These are phyloP conservation scores for Wickerhamiella alocasiicola DNA, from an alignment of 805 yeast genomes.

Conservation along the genomic window DNA sequence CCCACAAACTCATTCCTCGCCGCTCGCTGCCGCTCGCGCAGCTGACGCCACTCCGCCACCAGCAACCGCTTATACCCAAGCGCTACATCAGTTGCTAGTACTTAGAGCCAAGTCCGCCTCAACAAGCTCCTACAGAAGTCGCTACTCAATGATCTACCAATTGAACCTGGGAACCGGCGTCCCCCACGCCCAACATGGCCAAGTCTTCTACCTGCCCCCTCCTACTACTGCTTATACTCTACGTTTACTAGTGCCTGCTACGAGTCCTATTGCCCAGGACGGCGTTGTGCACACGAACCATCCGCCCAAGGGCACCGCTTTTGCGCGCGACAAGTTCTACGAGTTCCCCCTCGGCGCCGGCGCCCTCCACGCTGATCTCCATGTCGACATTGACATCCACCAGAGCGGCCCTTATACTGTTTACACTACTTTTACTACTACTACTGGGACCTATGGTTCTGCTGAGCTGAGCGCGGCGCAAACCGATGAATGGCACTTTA, in stretches of 20 bases:
- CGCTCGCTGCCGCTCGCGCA: too few species aligned
- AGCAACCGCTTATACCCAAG: too few species aligned
- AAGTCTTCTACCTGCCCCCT: slow-evolving; percentile 30
- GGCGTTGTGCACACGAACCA: slow-evolving; percentile 67
- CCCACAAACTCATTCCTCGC: too few species aligned
- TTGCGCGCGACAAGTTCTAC: slow-evolving; percentile 45
- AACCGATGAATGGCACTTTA: slow-evolving; percentile 52
- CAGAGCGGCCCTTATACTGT: slow-evolving; percentile 72
- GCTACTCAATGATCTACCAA: slow-evolving; percentile 14
- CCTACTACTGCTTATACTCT: slow-evolving; percentile 33
- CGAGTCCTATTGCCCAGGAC: slow-evolving; percentile 55
- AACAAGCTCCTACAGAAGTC: background rate
- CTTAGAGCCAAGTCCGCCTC: background rate
- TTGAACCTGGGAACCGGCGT: slow-evolving; percentile 23
- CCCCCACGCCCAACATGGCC: slow-evolving; percentile 26
- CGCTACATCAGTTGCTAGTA: too few species aligned
- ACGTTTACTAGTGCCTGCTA: slow-evolving; percentile 58
- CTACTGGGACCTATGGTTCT: slow-evolving; percentile 15
- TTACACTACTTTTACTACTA: slow-evolving; percentile 45
- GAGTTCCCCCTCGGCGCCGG: slow-evolving; percentile 32
- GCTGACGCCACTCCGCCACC: too few species aligned
- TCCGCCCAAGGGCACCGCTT: slow-evolving; percentile 38
- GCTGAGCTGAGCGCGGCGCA: slow-evolving; percentile 29
- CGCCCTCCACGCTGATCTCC: slow-evolving; percentile 53
- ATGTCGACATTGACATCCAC: slow-evolving; percentile 47